Base-by-base conservation (phyloP, 768 basidiomycete species). In the Amanita thiersii region DNA sequence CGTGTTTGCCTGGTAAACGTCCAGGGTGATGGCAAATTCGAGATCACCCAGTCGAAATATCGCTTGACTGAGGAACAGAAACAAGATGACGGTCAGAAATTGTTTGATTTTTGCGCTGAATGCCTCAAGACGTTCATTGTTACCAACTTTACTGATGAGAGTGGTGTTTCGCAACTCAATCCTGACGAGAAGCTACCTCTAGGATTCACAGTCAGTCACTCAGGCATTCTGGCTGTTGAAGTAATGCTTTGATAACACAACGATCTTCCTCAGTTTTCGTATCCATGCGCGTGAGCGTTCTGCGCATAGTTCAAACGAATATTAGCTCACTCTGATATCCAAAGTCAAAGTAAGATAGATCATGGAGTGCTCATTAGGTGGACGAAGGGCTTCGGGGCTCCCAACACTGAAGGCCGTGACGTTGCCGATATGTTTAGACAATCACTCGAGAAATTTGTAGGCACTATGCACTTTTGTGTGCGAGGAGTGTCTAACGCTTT, bases 351-450 rank as follows among this genome's bases (percentile, higher is more conserved):
- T 28, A 73, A 77, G 40, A 98, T 99, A 49, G 91, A 98, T 60
- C 90, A 97, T 47, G 94, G 91, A 17, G 75, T 77, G 46, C 81
- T 98, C 26, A 91, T 97, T 53, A 84, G 94, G 12, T 99, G 96
- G 96, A 99, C 96, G n/a, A 99, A 99, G 62, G 96, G 96, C 49
- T 98, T 98, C 53, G 91, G 91, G 23, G 86, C 86, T 0, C 58
- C 75, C 3, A 90, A 93, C 56, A 91, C 89, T 12, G 96, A 98
- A 61, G 93, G 93, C 12, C 68, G 75, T 41, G 89, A 99, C 53
- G 91, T 94, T 9, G 93, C 89, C 3, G 86, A 71, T 28, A 93
- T 99, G 89, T 94, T 99, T 68, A 77, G 79, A 37, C 62, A 79
- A 43, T 83, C 87, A 10, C 75, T 99, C 34, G 69, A 68, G 43